Percentiles rank a stretch among this genome's conserved stretches.
Conservation (phyloP, 257 asterid species). For the Perilla frutescens region DNA sequence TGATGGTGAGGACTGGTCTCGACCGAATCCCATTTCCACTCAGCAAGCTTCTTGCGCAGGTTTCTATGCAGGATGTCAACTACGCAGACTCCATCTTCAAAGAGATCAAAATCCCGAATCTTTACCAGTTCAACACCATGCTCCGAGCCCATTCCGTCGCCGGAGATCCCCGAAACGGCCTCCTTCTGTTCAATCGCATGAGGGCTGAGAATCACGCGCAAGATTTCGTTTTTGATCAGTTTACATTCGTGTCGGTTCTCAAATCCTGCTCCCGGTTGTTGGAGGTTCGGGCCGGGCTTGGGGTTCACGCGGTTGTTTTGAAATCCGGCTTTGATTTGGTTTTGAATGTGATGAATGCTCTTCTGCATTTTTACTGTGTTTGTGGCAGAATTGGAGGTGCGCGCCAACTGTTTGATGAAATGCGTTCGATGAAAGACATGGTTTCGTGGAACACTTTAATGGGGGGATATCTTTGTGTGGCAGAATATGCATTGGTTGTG, state of each 20-base stretch:
- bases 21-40: constrained; percentile 54
- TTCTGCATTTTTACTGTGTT: constrained; percentile 58
- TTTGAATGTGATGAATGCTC: constrained; percentile 58
- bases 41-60: constrained; percentile 67
- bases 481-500: constrained; percentile 40
- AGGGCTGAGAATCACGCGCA: constrained; percentile 36
- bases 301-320: constrained; percentile 50
- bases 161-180: constrained; percentile 43
- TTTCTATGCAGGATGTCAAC: constrained; percentile 45
- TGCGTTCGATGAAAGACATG: constrained; percentile 46
- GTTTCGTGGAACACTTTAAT: constrained; percentile 65
- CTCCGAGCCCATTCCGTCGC: constrained; percentile 57
- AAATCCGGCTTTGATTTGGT: constrained; percentile 56
- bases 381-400: constrained; percentile 53
- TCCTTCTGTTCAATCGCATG: constrained; percentile 56
- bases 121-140: constrained; percentile 61
- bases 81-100: constrained; percentile 61
- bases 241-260: constrained; percentile 53
- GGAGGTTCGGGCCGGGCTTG: constrained; percentile 46
- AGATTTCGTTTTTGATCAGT: constrained; percentile 52
- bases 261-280: constrained; percentile 52
- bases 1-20: constrained; percentile 63
- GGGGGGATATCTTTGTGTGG: constrained; percentile 60
- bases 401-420: constrained; percentile 64
- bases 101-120: constrained; percentile 51